phyloP scores from a whole-genome alignment of 2,329 filamentous ascomycete species.

The Clarireedia monteithiana region DNA sequence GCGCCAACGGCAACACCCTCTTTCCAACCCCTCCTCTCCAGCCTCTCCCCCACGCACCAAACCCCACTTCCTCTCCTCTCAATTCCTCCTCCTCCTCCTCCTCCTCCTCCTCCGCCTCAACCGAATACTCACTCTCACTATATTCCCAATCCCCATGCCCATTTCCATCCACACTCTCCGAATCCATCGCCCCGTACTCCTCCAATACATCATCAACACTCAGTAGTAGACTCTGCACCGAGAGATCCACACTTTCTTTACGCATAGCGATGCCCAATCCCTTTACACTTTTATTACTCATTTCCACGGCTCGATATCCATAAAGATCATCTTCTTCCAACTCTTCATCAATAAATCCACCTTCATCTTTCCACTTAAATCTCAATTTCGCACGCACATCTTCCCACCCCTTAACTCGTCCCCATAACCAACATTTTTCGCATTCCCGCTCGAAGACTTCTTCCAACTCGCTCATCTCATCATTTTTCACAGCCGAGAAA shows the following conservation, averaged over 20 bases:
- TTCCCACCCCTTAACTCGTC: not conserved
- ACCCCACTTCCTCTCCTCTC: not conserved
- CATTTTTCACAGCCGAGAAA: not conserved
- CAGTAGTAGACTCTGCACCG: not conserved
- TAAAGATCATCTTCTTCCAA: not conserved
- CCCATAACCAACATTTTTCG: conserved; percentile 4
- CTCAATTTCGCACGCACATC: not conserved
- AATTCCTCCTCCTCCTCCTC: not conserved
- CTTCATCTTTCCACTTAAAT: not conserved
- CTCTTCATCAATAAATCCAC: not conserved
- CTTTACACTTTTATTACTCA: too few relatives aligned
- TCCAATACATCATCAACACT: not conserved
- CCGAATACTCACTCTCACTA: conserved; percentile 2
- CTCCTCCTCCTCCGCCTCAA: not conserved
- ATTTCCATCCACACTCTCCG: not conserved
- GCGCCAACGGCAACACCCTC: too few relatives aligned
- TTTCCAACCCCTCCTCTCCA: too few relatives aligned
- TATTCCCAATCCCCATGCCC: not conserved
- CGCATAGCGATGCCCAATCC: too few relatives aligned
- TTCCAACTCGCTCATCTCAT: not conserved
- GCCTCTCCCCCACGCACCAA: not conserved
- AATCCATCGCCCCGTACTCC: not conserved
- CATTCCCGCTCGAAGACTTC: not conserved
- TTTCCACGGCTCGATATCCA: too few relatives aligned
- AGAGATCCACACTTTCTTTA: not conserved